Conservation (phyloP, 179 eudicot species). For the Carnegiea gigantea region DNA sequence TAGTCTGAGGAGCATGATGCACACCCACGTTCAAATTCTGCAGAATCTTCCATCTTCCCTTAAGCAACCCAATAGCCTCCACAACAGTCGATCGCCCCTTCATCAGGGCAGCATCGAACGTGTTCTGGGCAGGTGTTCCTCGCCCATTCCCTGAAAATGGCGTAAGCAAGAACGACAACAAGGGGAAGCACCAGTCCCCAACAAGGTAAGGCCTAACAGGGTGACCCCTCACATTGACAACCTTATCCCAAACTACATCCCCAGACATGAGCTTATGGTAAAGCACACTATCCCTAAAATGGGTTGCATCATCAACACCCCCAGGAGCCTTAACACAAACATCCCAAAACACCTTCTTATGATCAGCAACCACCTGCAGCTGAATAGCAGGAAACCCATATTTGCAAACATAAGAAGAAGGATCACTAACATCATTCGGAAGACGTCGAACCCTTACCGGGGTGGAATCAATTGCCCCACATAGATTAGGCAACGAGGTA, state of each 20-base stretch:
- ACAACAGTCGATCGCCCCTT: constrained; percentile 69
- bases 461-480: constrained; percentile 77
- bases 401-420: constrained; percentile 38
- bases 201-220: constrained; percentile 82
- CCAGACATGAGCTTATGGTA: constrained; percentile 77
- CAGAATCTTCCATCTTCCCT: constrained; percentile 94
- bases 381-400: constrained; percentile 60
- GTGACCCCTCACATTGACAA: constrained; percentile 75
- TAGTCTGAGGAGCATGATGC: constrained; percentile 91
- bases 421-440: constrained; percentile 39
- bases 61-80: constrained; percentile 81
- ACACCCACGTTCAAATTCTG: constrained; percentile 86
- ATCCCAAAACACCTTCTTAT: constrained; percentile 94
- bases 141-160: constrained; percentile 61
- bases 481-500: constrained; percentile 65
- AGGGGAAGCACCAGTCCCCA: constrained; percentile 82
- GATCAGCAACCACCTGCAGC: constrained; percentile 97
- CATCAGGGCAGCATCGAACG: constrained; percentile 71
- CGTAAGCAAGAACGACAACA: constrained; percentile 78
- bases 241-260: constrained; percentile 88
- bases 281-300: constrained; percentile 79
- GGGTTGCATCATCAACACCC: constrained; percentile 73
- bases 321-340: constrained; percentile 95
- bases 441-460: constrained; percentile 42
- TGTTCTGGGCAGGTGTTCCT: constrained; percentile 65